Conservation (phyloP, 208 protist genomes). For the Trypanosoma boissoni region DNA sequence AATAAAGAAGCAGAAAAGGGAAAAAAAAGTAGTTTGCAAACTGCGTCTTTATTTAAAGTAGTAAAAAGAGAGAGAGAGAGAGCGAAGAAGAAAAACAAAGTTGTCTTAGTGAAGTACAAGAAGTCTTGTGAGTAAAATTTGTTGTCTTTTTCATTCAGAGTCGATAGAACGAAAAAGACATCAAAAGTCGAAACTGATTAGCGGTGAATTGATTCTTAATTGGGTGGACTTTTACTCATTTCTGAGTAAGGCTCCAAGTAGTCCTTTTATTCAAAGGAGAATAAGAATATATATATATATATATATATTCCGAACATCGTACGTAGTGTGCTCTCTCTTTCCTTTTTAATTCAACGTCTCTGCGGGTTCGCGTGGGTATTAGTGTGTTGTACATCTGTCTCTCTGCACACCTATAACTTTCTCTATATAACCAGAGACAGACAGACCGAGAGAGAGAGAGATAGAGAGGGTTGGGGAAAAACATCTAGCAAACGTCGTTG, state of each 20-base stretch:
- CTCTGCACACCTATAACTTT: not conserved
- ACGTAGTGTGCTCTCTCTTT: not conserved
- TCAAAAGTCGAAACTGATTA: not conserved
- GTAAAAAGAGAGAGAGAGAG: not conserved
- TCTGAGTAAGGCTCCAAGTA: no score
- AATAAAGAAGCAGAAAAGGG: not conserved
- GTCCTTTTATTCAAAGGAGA: not conserved
- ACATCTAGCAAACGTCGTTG: not conserved
- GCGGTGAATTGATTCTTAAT: not conserved
- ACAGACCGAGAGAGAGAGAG: no score
- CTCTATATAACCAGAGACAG: not conserved
- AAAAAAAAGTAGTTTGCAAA: conserved; percentile 1
- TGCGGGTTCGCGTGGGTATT: not conserved
- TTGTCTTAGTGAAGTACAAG: not conserved
- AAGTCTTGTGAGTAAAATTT: not conserved
- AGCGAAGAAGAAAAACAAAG: not conserved
- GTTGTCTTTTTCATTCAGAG: no score
- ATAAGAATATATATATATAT: conserved; percentile 3
- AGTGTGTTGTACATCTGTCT: not conserved
- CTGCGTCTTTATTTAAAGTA: not conserved
- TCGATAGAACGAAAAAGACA: not conserved
- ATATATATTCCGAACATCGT: not conserved
- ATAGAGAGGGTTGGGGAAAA: conserved; percentile 22
- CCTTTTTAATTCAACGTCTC: not conserved
- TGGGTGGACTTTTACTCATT: no score